Conservation (phyloP, 345 rosid species). For the Corymbia maculata region DNA sequence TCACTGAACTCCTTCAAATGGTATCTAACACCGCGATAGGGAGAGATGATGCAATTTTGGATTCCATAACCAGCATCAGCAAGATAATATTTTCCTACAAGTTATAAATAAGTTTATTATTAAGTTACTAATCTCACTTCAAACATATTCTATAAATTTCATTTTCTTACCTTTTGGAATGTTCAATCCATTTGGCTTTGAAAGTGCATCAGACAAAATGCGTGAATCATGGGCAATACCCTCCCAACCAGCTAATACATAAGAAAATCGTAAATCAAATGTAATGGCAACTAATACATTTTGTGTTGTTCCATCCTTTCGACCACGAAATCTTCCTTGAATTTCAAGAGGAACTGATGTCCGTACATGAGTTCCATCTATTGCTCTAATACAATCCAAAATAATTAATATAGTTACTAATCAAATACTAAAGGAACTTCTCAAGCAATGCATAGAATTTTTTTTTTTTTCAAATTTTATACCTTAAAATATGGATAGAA, state of each 20-base stretch:
- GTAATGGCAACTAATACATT: neutral
- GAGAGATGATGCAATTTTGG: neutral
- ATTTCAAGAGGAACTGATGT: neutral
- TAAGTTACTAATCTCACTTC: neutral
- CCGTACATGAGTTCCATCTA: neutral
- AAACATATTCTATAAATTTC: no score
- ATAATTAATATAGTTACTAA: neutral
- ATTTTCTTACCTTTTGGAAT: neutral
- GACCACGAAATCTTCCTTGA: neutral
- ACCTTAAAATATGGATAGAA: neutral
- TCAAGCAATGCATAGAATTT: neutral
- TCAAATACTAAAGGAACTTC: neutral
- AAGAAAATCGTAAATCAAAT: no score
- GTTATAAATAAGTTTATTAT: no score
- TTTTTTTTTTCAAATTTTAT: neutral
- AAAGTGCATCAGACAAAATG: neutral
- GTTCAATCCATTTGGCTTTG: neutral
- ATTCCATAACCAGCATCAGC: rapidly evolving
- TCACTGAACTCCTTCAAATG: no score
- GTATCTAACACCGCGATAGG: no score
- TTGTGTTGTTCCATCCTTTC: neutral
- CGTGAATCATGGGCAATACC: neutral
- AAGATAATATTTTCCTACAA: neutral
- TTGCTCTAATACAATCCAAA: neutral
- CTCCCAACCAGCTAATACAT: neutral